Percentiles rank a stretch among this genome's conserved stretches.
Evolutionary conservation across 441 rosid genomes (phyloP).

Genomic region (Adansonia grandidieri): DNA sequence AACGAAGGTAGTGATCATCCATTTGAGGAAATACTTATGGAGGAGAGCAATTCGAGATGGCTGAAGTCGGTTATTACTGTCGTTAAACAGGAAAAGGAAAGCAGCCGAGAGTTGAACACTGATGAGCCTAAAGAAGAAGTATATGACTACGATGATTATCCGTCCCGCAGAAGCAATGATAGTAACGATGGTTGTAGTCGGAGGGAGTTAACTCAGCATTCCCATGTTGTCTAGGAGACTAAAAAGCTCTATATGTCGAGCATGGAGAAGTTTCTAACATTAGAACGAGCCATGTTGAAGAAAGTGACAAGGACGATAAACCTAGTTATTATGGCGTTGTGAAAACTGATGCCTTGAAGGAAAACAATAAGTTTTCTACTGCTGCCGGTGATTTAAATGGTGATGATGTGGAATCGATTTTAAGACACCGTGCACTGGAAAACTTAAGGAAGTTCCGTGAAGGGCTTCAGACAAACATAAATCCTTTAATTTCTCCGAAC

Average conservation of each 20-base stretch:
- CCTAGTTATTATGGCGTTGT: constrained; percentile 35
- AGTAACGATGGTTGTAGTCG: constrained; percentile 44
- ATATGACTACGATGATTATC: constrained; percentile 59
- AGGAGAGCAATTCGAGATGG: constrained; percentile 44
- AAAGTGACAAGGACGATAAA: constrained; percentile 30
- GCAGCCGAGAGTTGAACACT: constrained; percentile 27
- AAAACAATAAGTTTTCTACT: constrained; percentile 34
- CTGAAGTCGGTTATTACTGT: constrained; percentile 66
- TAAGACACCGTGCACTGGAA: constrained; percentile 78
- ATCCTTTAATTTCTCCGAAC: constrained; percentile 25
- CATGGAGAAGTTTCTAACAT: constrained; percentile 38
- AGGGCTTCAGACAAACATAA: constrained; percentile 34
- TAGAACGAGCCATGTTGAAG: constrained; percentile 24
- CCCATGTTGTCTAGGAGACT: constrained; percentile 28
- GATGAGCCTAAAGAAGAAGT: constrained; percentile 56
- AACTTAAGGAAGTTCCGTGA: constrained; percentile 66
- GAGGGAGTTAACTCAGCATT: constrained; percentile 34
- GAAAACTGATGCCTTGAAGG: constrained; percentile 20
- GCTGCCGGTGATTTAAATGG: constrained; percentile 31
- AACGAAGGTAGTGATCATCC: constrained; percentile 38
- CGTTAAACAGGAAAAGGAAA: constrained; percentile 37
- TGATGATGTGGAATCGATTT: constrained; percentile 63
- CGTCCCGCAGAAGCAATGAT: constrained; percentile 54
- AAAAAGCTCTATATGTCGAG: constrained; percentile 33
- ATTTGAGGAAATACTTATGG: constrained; percentile 42